Conservation (phyloP, 805 yeast species). For the Zygoascus bituminiphila region DNA sequence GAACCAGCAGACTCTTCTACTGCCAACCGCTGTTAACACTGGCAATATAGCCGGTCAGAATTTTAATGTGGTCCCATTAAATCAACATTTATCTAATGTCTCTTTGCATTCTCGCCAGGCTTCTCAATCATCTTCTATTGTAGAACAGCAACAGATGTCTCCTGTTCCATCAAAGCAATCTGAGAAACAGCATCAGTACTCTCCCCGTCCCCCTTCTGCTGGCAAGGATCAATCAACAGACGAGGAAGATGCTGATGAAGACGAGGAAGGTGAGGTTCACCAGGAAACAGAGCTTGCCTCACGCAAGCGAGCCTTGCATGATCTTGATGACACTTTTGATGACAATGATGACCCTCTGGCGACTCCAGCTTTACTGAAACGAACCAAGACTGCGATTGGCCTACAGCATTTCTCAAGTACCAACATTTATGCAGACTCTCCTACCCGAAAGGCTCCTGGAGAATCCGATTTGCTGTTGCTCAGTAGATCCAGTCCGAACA, state of each 20-base stretch:
- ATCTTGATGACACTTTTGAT: not conserved
- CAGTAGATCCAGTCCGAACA: not conserved
- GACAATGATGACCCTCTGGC: not conserved
- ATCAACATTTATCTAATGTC: not conserved
- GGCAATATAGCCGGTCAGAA: not conserved
- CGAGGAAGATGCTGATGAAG: conserved; percentile 10
- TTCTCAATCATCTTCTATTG: not conserved
- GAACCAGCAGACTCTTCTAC: not conserved
- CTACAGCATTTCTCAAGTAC: conserved; percentile 17
- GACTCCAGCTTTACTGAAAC: conserved; percentile 9
- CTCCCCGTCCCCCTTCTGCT: not conserved
- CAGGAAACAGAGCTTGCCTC: not conserved
- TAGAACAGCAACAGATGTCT: no score
- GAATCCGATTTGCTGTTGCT: conserved; percentile 1
- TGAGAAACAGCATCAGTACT: not conserved
- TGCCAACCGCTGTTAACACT: not conserved
- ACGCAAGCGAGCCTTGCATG: not conserved
- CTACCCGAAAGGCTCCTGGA: conserved; percentile 7
- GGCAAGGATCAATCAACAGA: conserved; percentile 12
- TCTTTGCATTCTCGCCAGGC: not conserved
- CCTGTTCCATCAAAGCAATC: not conserved
- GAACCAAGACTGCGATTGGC: conserved; percentile 22
- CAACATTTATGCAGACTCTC: conserved; percentile 14
- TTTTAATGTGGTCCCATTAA: not conserved
- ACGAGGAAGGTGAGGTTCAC: not conserved